These are phyloP conservation scores for Silene conica DNA, from an alignment of 148 eudicot genomes.

Conservation along the genomic window DNA sequence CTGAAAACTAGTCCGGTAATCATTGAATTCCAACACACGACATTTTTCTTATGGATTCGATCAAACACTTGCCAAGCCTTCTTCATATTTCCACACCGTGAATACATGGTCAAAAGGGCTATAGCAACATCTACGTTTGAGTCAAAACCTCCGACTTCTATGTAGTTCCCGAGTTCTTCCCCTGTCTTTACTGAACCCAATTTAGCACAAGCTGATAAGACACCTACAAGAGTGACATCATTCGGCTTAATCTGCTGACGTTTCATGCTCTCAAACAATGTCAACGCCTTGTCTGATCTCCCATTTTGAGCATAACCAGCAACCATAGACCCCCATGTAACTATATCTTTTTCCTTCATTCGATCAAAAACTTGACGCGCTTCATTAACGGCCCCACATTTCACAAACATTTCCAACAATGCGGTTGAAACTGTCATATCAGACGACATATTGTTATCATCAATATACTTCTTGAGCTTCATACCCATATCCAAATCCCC, in stretches of 20 bases:
- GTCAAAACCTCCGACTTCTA: conserved; percentile 33
- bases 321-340: conserved; percentile 45
- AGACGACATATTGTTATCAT: conserved; percentile 35
- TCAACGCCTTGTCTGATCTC: conserved; percentile 43
- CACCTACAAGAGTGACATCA: conserved; percentile 30
- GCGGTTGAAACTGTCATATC: conserved; percentile 58
- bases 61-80: conserved; percentile 24
- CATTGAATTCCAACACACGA: conserved; percentile 56
- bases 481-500: conserved; percentile 48
- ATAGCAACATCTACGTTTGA: conserved; percentile 40
- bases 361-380: conserved; percentile 50
- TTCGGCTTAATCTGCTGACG: conserved; percentile 38
- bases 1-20: conserved; percentile 50
- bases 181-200: conserved; percentile 46
- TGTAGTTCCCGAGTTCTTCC: conserved; percentile 36
- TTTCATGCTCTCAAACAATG: conserved; percentile 46
- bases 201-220: no score
- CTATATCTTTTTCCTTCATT: conserved; percentile 41
- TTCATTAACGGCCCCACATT: conserved; percentile 55
- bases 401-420: conserved; percentile 56
- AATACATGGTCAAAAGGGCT: conserved; percentile 50
- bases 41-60: conserved; percentile 41
- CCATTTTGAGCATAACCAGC: conserved; percentile 38
- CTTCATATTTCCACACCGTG: conserved; percentile 37
- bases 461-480: conserved; percentile 38